phyloP scores from a whole-genome alignment of 768 basidiomycete species.

The Trametes cingulata region DNA sequence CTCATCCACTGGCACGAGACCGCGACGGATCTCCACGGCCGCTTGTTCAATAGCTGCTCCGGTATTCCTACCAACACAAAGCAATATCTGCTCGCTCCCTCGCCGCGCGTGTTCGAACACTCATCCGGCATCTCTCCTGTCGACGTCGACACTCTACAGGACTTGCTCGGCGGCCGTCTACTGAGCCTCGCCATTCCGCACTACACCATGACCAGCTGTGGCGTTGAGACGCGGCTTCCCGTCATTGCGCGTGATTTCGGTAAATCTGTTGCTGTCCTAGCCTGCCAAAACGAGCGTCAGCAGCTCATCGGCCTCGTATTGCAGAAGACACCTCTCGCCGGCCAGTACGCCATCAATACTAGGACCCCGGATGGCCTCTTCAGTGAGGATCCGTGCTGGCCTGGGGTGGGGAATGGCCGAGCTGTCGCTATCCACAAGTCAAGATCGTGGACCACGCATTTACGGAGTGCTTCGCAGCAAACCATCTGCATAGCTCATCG shows the following conservation, averaged over 20 bases:
- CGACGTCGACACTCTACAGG: neutral
- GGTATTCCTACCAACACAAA: neutral
- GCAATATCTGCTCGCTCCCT: neutral
- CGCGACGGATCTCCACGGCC: neutral
- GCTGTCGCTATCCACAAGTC: too few species aligned
- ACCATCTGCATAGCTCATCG: too few species aligned
- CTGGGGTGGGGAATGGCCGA: too few species aligned
- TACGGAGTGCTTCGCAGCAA: too few species aligned
- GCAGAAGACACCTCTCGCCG: too few species aligned
- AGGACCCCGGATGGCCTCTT: too few species aligned
- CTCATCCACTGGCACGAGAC: neutral
- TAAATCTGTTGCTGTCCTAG: neutral
- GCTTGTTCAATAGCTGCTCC: neutral
- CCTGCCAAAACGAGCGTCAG: neutral
- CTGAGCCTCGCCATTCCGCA: neutral
- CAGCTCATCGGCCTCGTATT: neutral
- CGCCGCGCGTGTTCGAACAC: neutral
- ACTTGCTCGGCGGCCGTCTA: neutral
- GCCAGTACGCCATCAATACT: too few species aligned
- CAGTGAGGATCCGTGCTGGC: too few species aligned
- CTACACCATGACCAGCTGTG: conserved; percentile 3
- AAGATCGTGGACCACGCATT: too few species aligned
- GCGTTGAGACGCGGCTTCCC: neutral
- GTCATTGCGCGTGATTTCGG: neutral
- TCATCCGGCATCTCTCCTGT: neutral